Evolutionary conservation across 2,329 filamentous ascomycete species (phyloP).

Genomic region (Calonectria crousiana): DNA sequence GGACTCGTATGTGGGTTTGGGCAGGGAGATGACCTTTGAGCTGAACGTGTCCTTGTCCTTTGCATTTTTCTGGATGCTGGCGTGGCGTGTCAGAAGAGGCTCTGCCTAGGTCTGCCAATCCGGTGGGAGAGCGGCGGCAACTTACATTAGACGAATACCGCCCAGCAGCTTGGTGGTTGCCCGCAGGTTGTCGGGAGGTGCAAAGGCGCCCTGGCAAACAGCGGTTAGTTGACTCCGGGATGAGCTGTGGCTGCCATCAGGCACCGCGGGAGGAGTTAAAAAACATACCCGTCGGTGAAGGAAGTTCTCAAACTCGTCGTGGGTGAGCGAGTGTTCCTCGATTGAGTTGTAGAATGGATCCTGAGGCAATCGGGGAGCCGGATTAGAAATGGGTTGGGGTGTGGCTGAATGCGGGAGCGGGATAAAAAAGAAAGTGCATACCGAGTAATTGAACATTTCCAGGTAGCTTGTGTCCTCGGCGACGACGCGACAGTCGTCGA

Average conservation of each 20-base stretch:
- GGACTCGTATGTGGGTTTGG: slow-evolving; percentile 61
- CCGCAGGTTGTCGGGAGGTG: slow-evolving; percentile 56
- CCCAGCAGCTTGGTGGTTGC: slow-evolving; percentile 59
- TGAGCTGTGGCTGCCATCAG: not conserved
- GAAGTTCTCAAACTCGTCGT: slow-evolving; percentile 71
- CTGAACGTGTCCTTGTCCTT: slow-evolving; percentile 69
- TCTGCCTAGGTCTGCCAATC: not conserved
- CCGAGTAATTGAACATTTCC: slow-evolving; percentile 71
- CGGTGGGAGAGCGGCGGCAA: slow-evolving; percentile 25
- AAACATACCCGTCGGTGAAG: slow-evolving; percentile 60
- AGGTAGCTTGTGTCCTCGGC: slow-evolving; percentile 66
- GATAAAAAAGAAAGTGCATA: slow-evolving; percentile 47
- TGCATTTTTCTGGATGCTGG: slow-evolving; percentile 68
- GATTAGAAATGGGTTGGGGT: not conserved
- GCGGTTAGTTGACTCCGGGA: not conserved
- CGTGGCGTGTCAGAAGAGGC: not conserved
- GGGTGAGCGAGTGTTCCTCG: slow-evolving; percentile 64
- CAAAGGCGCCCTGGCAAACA: slow-evolving; percentile 63
- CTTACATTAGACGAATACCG: slow-evolving; percentile 68
- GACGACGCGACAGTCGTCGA: slow-evolving; percentile 62
- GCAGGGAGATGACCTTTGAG: slow-evolving; percentile 66
- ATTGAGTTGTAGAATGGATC: slow-evolving; percentile 62
- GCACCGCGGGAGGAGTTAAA: not conserved
- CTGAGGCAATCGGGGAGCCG: slow-evolving; percentile 45
- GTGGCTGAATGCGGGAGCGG: not conserved